phyloP scores from a whole-genome alignment of 352 stramenopile species.

The Aphanomyces cochlioides region DNA sequence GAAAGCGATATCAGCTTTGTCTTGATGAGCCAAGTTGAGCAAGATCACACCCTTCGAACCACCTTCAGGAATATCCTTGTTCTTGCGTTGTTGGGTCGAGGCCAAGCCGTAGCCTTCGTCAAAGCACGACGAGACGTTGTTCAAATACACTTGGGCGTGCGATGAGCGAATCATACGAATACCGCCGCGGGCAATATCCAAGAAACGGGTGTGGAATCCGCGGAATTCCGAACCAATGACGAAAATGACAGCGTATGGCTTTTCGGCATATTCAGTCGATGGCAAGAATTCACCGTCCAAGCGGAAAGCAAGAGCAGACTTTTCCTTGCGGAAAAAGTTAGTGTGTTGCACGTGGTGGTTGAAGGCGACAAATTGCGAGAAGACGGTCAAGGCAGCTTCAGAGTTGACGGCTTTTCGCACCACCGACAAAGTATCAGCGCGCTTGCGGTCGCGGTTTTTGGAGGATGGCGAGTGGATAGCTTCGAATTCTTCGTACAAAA shows the following conservation, averaged over 20 bases:
- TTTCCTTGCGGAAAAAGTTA: slow-evolving; percentile 83
- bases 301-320: slow-evolving; percentile 64
- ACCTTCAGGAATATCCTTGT: slow-evolving; percentile 84
- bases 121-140: slow-evolving; percentile 48
- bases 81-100: slow-evolving; percentile 84
- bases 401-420: slow-evolving; percentile 71
- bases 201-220: slow-evolving; percentile 83
- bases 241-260: slow-evolving; percentile 96
- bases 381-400: slow-evolving; percentile 73
- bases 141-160: slow-evolving; percentile 61
- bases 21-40: slow-evolving; percentile 67
- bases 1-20: slow-evolving; percentile 66
- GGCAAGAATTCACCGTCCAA: slow-evolving; percentile 72
- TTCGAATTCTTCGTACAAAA: slow-evolving; percentile 77
- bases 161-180: slow-evolving; percentile 58
- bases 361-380: slow-evolving; percentile 79
- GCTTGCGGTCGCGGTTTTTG: slow-evolving; percentile 41
- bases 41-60: slow-evolving; percentile 81
- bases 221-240: slow-evolving; percentile 95
- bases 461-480: slow-evolving; percentile 53
- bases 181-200: slow-evolving; percentile 74
- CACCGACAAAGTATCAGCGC: slow-evolving; percentile 53
- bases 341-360: slow-evolving; percentile 79
- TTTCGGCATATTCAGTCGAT: slow-evolving; percentile 66
- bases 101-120: slow-evolving; percentile 84